Conservation (phyloP, 1,139 yeast species). For the Geotrichum restrictum region DNA sequence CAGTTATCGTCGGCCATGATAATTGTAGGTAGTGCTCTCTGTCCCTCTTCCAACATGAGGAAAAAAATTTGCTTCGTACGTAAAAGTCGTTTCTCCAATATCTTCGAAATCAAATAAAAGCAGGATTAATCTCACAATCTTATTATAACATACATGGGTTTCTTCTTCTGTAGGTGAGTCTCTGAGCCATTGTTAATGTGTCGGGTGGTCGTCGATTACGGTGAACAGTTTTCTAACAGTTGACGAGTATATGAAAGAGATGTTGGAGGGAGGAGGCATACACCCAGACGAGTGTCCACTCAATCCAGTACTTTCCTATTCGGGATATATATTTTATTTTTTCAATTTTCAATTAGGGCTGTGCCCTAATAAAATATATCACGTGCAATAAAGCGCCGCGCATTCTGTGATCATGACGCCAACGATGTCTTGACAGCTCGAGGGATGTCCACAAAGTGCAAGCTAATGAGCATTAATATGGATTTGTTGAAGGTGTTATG, state of each 20-base stretch:
- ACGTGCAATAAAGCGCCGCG: no score
- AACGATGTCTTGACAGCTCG: no score
- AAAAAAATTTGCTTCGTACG: no score
- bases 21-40: no score
- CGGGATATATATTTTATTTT: not conserved
- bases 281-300: not conserved
- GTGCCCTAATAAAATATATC: not conserved
- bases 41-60: not conserved
- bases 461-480: no score
- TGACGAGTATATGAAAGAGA: constrained; percentile 9
- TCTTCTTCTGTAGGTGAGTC: constrained; percentile 24
- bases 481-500: no score
- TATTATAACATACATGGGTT: constrained; percentile 22
- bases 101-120: no score
- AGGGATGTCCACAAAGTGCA: no score
- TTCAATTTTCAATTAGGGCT: not conserved
- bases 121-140: not conserved
- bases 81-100: no score
- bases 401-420: no score
- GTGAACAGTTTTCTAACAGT: constrained; percentile 19
- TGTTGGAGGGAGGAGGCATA: constrained; percentile 12
- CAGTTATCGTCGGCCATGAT: no score
- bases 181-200: constrained; percentile 21
- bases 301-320: constrained; percentile 7
- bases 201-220: constrained; percentile 16